These are phyloP conservation scores for Dictyostelium citrinum DNA, from an alignment of 78 protist species.

Conservation along the genomic window DNA sequence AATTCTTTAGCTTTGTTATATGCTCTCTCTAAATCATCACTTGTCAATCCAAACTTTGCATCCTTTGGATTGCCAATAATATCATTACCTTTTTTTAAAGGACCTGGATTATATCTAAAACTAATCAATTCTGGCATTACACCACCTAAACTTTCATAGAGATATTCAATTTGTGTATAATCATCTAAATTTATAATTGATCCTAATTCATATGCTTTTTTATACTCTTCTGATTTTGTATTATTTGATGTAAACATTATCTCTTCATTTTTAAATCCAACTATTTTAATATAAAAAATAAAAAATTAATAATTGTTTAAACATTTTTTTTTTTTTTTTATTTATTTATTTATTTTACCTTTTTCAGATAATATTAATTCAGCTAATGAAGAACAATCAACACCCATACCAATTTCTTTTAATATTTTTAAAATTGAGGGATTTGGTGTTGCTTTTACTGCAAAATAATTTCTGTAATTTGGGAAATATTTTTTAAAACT, in stretches of 20 bases:
- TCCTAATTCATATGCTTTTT: slow-evolving; percentile 59
- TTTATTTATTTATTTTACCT: not conserved
- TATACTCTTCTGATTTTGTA: slow-evolving; percentile 53
- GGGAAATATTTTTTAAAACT: slow-evolving; percentile 20
- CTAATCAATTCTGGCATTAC: slow-evolving; percentile 30
- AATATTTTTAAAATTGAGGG: slow-evolving; percentile 33
- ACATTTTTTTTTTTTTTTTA: not conserved
- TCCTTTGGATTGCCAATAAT: slow-evolving; percentile 74
- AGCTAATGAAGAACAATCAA: slow-evolving; percentile 62
- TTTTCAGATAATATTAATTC: slow-evolving; percentile 45
- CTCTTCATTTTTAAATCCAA: slow-evolving; percentile 51
- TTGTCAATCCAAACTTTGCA: slow-evolving; percentile 67
- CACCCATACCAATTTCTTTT: slow-evolving; percentile 77
- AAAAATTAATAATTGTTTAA: not conserved
- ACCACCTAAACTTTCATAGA: slow-evolving; percentile 3
- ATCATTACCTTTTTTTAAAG: slow-evolving; percentile 51
- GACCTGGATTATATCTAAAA: slow-evolving; percentile 65
- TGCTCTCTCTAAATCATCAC: not conserved
- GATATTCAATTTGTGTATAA: slow-evolving; percentile 46
- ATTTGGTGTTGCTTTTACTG: slow-evolving; percentile 73
- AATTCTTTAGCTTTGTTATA: not conserved
- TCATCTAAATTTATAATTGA: slow-evolving; percentile 69
- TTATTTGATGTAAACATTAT: slow-evolving; percentile 70
- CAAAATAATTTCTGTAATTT: slow-evolving; percentile 50
- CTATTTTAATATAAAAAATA: not conserved